Evolutionary conservation across 176 grass and related monocot genomes (phyloP).

Genomic region (Triticum dicoccoides): DNA sequence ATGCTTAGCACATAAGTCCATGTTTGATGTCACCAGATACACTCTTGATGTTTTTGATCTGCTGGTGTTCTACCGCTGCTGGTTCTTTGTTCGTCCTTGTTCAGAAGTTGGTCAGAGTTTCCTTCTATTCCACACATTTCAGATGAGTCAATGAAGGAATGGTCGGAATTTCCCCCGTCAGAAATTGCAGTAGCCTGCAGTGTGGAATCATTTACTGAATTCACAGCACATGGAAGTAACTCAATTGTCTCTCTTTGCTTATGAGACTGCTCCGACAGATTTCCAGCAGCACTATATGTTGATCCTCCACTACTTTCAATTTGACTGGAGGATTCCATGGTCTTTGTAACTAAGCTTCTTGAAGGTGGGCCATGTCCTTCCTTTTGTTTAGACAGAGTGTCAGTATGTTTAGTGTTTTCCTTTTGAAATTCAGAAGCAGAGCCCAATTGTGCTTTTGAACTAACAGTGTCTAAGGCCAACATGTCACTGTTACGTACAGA

Average conservation of each 20-base stretch:
- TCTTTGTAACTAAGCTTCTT: constrained; percentile 4
- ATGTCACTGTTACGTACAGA: background rate
- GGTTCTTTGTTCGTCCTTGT: background rate
- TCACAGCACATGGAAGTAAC: constrained; percentile 3
- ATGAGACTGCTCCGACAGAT: background rate
- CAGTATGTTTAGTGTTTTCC: constrained; percentile 11
- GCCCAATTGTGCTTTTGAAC: constrained; percentile 25
- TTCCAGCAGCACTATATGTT: background rate
- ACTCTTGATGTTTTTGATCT: constrained; percentile 4
- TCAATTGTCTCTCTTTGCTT: background rate
- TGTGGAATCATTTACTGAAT: background rate
- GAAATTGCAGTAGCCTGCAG: background rate
- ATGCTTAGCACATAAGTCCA: background rate
- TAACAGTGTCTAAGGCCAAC: constrained; percentile 6
- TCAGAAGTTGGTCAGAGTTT: background rate
- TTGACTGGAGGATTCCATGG: background rate
- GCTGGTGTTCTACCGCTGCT: constrained; percentile 6
- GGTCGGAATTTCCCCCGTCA: background rate
- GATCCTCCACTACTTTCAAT: background rate
- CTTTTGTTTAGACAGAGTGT: background rate
- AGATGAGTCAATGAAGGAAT: constrained; percentile 6
- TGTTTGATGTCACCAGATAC: constrained; percentile 17
- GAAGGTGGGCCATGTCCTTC: background rate
- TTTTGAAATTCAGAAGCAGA: constrained; percentile 5
- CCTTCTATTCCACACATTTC: background rate